A percentile compares a stretch with the other conserved stretches of the same genome.
Conservation (phyloP, 2,329 filamentous ascomycete genomes). For the Alternaria conjuncta region DNA sequence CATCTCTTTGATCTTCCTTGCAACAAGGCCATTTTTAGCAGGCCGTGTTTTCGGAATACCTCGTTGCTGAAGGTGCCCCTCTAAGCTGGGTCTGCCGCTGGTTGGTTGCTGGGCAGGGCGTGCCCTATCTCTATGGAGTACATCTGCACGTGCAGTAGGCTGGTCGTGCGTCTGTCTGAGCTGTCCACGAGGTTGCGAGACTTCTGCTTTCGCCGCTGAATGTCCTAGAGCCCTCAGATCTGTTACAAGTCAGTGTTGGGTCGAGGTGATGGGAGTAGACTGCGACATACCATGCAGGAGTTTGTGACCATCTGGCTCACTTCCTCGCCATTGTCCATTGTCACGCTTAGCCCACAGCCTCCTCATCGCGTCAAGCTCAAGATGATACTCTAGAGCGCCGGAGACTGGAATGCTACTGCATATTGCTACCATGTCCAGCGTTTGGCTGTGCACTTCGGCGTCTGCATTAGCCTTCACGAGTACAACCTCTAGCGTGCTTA, state of each 20-base stretch:
- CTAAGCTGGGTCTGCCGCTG: not conserved
- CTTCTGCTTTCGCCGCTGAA: not conserved
- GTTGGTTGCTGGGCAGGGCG: not conserved
- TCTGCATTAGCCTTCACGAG: slow-evolving; percentile 28
- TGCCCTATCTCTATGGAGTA: not conserved
- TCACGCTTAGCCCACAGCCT: slow-evolving; percentile 32
- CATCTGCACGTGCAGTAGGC: not conserved
- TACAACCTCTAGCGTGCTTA: slow-evolving; percentile 30
- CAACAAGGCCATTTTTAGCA: not conserved
- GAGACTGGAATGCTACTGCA: slow-evolving; percentile 29
- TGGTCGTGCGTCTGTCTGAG: not conserved
- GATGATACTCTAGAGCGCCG: slow-evolving; percentile 27
- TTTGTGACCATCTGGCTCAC: slow-evolving; percentile 29
- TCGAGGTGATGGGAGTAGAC: not conserved
- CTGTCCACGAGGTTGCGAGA: not conserved
- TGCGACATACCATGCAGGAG: slow-evolving; percentile 27
- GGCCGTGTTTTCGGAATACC: not conserved
- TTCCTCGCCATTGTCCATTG: slow-evolving; percentile 27
- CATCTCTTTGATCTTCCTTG: slow-evolving; percentile 5
- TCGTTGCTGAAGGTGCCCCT: not conserved
- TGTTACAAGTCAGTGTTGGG: slow-evolving; percentile 7
- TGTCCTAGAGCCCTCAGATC: slow-evolving; percentile 22
- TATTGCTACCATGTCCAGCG: slow-evolving; percentile 22
- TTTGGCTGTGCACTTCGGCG: slow-evolving; percentile 25
- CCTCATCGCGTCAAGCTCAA: slow-evolving; percentile 30